A percentile compares a stretch with the other conserved stretches of the same genome.
Evolutionary conservation across 257 asterid genomes (phyloP).

Genomic region (Plantago major): DNA sequence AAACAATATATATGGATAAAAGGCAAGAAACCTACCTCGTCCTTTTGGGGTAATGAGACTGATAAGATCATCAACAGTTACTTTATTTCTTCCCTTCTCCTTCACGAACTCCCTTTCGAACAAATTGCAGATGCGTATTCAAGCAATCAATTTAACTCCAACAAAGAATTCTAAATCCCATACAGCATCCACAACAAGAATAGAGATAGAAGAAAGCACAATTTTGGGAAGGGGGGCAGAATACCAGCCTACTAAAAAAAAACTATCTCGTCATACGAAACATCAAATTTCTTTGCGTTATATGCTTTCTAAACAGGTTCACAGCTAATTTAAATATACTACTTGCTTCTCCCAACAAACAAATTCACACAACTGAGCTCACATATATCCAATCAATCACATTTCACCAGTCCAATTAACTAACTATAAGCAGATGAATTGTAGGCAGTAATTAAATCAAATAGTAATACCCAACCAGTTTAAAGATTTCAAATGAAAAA

Average conservation of each 20-base stretch:
- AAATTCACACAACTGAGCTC: no score
- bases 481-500: no score
- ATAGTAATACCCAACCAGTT: no score
- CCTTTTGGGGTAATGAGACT: constrained; percentile 70
- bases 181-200: neutral
- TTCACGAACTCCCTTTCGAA: constrained; percentile 50
- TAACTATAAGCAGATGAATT: no score
- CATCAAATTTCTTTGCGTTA: no score
- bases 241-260: neutral
- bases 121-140: constrained; percentile 15
- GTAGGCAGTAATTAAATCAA: no score
- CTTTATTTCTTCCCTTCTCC: constrained; percentile 74
- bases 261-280: neutral
- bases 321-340: no score
- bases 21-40: constrained; percentile 44
- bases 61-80: constrained; percentile 69
- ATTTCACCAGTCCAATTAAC: no score
- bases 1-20: neutral
- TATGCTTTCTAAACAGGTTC: no score
- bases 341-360: no score
- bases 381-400: no score
- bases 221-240: neutral
- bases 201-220: neutral
- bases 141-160: constrained; percentile 6
- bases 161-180: neutral